Conservation (phyloP, 192 early-diverging fungal species). For the Backusella mclennaniae region DNA sequence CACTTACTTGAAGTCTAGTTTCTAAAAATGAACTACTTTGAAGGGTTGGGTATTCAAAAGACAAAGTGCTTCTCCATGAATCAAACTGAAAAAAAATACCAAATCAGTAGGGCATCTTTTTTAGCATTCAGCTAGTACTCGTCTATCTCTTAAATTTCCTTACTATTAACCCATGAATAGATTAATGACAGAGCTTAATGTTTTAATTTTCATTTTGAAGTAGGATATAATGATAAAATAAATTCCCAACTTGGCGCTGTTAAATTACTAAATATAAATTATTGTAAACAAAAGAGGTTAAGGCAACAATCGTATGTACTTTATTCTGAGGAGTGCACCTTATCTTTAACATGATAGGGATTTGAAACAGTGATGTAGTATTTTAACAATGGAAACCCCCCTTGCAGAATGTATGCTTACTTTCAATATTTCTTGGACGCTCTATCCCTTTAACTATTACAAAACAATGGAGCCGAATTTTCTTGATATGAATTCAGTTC, state of each 20-base stretch:
- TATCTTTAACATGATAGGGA: background rate
- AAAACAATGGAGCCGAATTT: background rate
- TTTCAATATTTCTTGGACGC: background rate
- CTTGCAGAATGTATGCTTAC: background rate
- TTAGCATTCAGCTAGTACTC: background rate
- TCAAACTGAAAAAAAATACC: background rate
- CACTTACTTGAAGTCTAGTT: background rate
- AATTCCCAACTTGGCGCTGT: background rate
- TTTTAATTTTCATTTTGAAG: background rate
- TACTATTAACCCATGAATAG: background rate
- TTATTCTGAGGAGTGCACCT: background rate
- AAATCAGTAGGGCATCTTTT: background rate
- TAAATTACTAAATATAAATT: background rate
- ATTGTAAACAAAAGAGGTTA: background rate
- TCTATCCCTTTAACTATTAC: background rate
- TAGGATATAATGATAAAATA: background rate
- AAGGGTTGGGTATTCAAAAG: background rate
- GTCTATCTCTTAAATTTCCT: background rate
- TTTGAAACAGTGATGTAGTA: background rate
- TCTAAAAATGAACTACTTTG: background rate
- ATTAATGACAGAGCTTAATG: background rate
- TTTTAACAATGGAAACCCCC: background rate
- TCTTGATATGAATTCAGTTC: background rate
- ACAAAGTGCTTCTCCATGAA: background rate
- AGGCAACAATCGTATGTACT: background rate